Conservation (phyloP, 192 early-diverging fungal species). For the Geranomyces michiganensis region DNA sequence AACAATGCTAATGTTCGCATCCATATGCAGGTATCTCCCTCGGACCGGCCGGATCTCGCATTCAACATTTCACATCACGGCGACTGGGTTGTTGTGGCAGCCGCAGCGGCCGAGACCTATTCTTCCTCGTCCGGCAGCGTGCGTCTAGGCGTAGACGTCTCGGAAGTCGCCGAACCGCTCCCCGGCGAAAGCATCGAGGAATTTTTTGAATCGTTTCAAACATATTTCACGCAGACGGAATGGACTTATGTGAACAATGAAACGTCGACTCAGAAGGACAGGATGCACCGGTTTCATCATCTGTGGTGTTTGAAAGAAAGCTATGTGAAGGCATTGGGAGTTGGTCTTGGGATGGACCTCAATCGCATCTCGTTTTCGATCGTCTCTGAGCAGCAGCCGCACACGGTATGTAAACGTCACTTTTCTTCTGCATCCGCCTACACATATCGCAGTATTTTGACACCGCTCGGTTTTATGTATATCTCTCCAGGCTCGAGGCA, state of each 20-base stretch:
- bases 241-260: constrained; percentile 20
- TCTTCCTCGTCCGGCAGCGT: no score
- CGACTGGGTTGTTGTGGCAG: constrained; percentile 59
- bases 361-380: constrained; percentile 46
- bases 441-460: neutral
- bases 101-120: constrained; percentile 13
- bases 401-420: neutral
- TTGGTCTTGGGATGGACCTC: constrained; percentile 54
- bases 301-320: constrained; percentile 65
- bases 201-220: constrained; percentile 36
- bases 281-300: constrained; percentile 44
- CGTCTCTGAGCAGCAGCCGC: neutral
- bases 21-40: neutral
- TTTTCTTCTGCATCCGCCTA: neutral
- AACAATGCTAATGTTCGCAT: neutral
- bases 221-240: constrained; percentile 18
- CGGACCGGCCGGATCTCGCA: constrained; percentile 8
- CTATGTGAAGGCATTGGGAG: constrained; percentile 59
- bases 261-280: neutral
- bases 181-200: constrained; percentile 20
- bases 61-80: constrained; percentile 67
- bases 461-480: neutral
- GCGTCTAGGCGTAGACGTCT: constrained; percentile 56
- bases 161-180: constrained; percentile 42
- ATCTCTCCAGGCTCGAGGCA: neutral